Conservation (phyloP, 768 basidiomycete genomes). For the Mycena capillaripes region DNA sequence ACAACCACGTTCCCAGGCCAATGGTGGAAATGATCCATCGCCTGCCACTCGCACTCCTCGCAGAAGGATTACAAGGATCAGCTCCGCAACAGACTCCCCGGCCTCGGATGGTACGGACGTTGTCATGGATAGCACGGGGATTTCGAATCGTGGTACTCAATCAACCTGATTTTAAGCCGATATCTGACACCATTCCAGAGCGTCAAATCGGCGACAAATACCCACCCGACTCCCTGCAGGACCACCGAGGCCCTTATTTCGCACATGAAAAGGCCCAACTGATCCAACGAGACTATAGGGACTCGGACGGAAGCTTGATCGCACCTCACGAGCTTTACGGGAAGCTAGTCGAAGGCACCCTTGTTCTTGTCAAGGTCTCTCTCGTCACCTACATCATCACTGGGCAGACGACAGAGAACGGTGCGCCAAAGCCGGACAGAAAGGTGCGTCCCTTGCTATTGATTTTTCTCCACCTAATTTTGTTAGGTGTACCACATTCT, state of each 20-base stretch:
- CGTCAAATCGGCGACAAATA: not conserved
- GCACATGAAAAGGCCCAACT: not conserved
- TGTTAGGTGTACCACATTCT: too few relatives aligned
- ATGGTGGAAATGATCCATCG: not conserved
- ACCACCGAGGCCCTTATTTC: not conserved
- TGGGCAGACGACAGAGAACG: too few relatives aligned
- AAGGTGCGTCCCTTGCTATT: too few relatives aligned
- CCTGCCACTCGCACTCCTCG: slow-evolving; percentile 1
- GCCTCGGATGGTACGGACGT: not conserved
- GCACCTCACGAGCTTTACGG: not conserved
- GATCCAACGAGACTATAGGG: too few relatives aligned
- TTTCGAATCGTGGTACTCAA: not conserved
- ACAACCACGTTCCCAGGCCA: not conserved
- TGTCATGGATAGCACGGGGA: not conserved
- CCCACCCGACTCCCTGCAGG: not conserved
- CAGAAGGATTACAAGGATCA: not conserved
- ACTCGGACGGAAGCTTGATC: not conserved
- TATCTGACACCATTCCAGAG: not conserved
- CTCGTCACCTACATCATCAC: too few relatives aligned
- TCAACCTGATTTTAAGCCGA: too few relatives aligned
- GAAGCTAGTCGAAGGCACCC: not conserved
- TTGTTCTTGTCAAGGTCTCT: not conserved
- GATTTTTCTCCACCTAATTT: too few relatives aligned
- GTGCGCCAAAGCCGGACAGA: too few relatives aligned
- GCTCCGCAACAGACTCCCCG: not conserved